phyloP scores from a whole-genome alignment of 2,329 filamentous ascomycete genomes.

The Falciphora oryzae region DNA sequence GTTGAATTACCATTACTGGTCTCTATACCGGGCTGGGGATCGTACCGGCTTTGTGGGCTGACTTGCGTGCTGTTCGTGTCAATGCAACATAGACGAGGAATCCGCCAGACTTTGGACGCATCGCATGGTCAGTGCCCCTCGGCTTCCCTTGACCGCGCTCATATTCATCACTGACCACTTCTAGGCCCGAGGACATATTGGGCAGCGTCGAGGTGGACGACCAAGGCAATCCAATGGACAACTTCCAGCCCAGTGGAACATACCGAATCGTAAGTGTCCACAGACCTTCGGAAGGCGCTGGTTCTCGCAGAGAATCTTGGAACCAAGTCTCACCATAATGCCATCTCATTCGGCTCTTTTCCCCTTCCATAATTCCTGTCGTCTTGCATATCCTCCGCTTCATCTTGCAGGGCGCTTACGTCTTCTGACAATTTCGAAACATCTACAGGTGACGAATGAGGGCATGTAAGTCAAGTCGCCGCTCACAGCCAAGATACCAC shows the following conservation, averaged over 20 bases:
- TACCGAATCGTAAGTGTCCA: constrained; percentile 42
- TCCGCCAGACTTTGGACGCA: constrained; percentile 60
- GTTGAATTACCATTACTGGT: background rate
- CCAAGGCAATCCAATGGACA: constrained; percentile 30
- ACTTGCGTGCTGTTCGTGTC: background rate
- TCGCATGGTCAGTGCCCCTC: constrained; percentile 42
- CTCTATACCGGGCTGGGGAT: background rate
- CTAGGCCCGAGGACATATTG: constrained; percentile 59
- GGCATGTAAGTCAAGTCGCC: constrained; percentile 51
- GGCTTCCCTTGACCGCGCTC: background rate
- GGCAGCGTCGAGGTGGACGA: constrained; percentile 61
- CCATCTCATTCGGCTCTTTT: background rate
- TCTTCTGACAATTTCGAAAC: background rate
- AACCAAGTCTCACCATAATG: background rate
- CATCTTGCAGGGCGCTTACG: no score
- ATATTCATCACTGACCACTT: background rate
- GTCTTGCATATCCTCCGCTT: background rate
- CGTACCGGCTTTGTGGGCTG: background rate
- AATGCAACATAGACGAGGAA: constrained; percentile 37
- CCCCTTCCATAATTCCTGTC: background rate
- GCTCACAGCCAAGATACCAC: constrained; percentile 4
- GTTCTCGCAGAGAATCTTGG: background rate
- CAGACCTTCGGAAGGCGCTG: background rate
- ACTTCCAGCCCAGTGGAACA: constrained; percentile 20
- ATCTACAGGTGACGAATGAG: constrained; percentile 47